Evolutionary conservation across 129 eudicot genomes (phyloP).

Genomic region (Ambrosia artemisiifolia): DNA sequence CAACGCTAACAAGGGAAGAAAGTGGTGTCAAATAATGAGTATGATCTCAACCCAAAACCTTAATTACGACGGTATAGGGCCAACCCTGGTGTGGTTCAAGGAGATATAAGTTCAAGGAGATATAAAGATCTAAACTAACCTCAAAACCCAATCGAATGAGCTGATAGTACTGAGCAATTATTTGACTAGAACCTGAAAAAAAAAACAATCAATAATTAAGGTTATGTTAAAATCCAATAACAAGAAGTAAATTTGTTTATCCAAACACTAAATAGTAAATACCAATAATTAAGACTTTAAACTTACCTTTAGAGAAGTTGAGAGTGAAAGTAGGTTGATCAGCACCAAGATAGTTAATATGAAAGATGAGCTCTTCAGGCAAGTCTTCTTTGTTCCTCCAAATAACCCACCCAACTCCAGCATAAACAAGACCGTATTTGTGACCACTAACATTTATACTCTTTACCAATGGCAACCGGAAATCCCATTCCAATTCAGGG

Average conservation of each 20-base stretch:
- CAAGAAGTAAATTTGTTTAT: not conserved
- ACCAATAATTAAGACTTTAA: not conserved
- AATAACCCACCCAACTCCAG: slow-evolving; percentile 83
- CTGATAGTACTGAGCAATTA: slow-evolving; percentile 85
- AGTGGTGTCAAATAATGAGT: too few species aligned
- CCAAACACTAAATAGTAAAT: not conserved
- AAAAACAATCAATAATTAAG: not conserved
- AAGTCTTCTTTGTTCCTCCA: slow-evolving; percentile 89
- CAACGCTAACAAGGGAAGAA: too few species aligned
- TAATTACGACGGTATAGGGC: too few species aligned
- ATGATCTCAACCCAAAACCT: too few species aligned
- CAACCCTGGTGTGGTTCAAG: not conserved
- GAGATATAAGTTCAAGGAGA: not conserved
- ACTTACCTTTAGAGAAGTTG: slow-evolving; percentile 80
- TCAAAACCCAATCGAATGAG: slow-evolving; percentile 81
- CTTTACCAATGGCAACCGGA: slow-evolving; percentile 76
- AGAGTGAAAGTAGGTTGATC: slow-evolving; percentile 95
- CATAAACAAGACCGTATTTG: slow-evolving; percentile 87
- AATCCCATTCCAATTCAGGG: slow-evolving; percentile 88
- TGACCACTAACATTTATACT: slow-evolving; percentile 90
- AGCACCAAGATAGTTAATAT: slow-evolving; percentile 85
- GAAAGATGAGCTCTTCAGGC: slow-evolving; percentile 85
- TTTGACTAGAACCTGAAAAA: slow-evolving; percentile 74
- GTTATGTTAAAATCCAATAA: not conserved
- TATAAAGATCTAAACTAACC: slow-evolving; percentile 33